Evolutionary conservation across 2,329 filamentous ascomycete species (phyloP).

Genomic region (Monilinia laxa): DNA sequence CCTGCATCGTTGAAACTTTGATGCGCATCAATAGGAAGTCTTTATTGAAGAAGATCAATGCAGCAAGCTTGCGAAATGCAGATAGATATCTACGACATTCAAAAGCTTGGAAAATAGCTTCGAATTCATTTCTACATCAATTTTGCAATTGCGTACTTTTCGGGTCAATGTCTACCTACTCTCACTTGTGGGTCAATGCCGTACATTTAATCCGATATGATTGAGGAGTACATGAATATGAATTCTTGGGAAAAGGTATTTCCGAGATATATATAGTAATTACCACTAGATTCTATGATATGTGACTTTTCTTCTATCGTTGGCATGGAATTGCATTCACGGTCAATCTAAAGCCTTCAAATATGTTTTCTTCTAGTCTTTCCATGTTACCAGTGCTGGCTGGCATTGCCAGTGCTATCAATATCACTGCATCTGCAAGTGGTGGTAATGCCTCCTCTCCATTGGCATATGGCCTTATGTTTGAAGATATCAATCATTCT

Average conservation of each 20-base stretch:
- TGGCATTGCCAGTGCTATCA: constrained; percentile 32
- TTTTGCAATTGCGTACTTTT: not conserved
- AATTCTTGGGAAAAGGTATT: constrained; percentile 15
- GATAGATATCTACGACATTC: not conserved
- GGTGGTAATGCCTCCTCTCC: constrained; percentile 38
- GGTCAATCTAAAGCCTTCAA: not conserved
- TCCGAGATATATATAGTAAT: constrained; percentile 19
- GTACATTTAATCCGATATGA: not conserved
- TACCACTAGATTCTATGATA: not conserved
- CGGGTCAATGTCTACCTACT: constrained; percentile 4
- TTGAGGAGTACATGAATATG: not conserved
- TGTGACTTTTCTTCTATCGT: not conserved
- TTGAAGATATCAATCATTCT: constrained; percentile 40
- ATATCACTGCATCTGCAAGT: constrained; percentile 33
- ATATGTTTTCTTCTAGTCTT: constrained; percentile 19
- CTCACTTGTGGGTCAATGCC: not conserved
- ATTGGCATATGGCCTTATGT: constrained; percentile 38
- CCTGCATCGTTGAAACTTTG: constrained; percentile 1
- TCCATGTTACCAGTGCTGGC: constrained; percentile 22
- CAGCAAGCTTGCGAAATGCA: constrained; percentile 7
- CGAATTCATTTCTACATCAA: not conserved
- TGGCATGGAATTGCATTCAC: not conserved
- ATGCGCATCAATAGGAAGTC: constrained; percentile 26
- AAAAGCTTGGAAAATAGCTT: constrained; percentile 5
- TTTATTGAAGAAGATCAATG: not conserved